phyloP scores from a whole-genome alignment of 805 yeast species.

The Cyberlindnera subsufficiens region DNA sequence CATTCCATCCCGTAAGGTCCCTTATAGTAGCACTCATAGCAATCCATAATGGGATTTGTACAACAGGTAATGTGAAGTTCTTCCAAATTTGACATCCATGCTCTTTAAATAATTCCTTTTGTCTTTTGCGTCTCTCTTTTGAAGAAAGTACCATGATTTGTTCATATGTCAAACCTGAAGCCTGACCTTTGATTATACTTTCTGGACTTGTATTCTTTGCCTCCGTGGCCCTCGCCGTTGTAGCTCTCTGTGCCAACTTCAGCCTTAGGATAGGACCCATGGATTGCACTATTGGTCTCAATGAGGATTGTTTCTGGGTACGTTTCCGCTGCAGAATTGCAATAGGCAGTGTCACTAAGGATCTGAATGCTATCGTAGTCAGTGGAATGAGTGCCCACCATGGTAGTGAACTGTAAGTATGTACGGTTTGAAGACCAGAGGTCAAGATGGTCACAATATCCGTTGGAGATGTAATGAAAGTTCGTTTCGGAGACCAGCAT shows the following conservation, averaged over 20 bases:
- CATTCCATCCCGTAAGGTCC: constrained; percentile 54
- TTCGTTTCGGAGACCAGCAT: neutral
- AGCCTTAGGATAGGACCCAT: constrained; percentile 68
- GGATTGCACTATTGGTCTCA: constrained; percentile 68
- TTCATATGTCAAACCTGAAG: constrained; percentile 54
- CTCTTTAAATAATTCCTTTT: constrained; percentile 60
- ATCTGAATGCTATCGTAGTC: constrained; percentile 60
- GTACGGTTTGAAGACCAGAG: constrained; percentile 38
- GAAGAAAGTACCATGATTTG: constrained; percentile 70
- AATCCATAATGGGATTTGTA: constrained; percentile 87
- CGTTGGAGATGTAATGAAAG: constrained; percentile 6
- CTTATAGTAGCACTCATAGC: constrained; percentile 71
- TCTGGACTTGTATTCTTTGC: constrained; percentile 22
- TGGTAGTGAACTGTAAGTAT: constrained; percentile 57
- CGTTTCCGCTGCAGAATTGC: constrained; percentile 68
- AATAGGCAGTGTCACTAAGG: constrained; percentile 68
- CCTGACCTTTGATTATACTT: constrained; percentile 16
- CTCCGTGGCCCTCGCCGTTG: constrained; percentile 18
- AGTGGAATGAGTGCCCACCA: constrained; percentile 82
- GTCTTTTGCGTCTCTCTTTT: constrained; percentile 74
- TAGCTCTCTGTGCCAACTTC: constrained; percentile 35
- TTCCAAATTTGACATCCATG: constrained; percentile 78
- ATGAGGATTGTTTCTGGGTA: constrained; percentile 60
- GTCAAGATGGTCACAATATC: constrained; percentile 18
- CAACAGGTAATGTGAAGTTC: constrained; percentile 63